These are phyloP conservation scores for Termitomyces sp. DNA, from an alignment of 768 basidiomycete genomes.

Conservation along the genomic window DNA sequence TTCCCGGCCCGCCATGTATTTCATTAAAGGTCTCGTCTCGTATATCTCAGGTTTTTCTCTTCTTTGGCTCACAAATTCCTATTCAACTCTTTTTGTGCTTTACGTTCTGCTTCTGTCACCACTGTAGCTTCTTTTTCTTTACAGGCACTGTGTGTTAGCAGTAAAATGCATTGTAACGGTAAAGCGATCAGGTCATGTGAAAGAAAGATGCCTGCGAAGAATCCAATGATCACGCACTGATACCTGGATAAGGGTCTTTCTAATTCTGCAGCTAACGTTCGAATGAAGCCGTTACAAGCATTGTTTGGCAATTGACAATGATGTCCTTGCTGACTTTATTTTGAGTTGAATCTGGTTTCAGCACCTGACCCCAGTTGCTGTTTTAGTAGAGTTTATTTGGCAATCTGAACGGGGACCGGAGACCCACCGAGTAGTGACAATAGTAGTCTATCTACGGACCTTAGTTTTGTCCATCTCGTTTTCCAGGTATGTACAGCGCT, in stretches of 20 bases:
- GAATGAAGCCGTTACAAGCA: neutral
- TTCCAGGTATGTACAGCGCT: too few relatives aligned
- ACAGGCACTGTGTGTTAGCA: neutral
- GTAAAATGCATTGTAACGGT: neutral
- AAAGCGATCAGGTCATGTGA: too few relatives aligned
- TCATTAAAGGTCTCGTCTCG: conserved; percentile 5
- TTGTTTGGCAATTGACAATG: neutral
- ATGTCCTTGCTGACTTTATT: too few relatives aligned
- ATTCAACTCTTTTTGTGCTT: neutral
- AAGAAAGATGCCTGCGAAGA: neutral
- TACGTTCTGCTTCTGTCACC: neutral
- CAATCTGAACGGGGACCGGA: too few relatives aligned
- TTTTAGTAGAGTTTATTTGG: neutral
- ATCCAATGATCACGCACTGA: neutral
- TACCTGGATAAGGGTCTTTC: too few relatives aligned
- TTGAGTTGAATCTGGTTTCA: too few relatives aligned
- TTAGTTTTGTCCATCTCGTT: too few relatives aligned
- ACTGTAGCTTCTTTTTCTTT: neutral
- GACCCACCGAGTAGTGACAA: too few relatives aligned
- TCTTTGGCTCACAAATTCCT: too few relatives aligned
- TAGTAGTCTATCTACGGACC: too few relatives aligned
- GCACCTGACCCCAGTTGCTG: neutral
- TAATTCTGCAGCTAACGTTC: neutral
- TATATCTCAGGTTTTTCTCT: conserved; percentile 8
- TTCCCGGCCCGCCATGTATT: conserved; percentile 12